These are phyloP conservation scores for Cochlearia excelsa DNA, from an alignment of 345 rosid genomes.

Conservation along the genomic window DNA sequence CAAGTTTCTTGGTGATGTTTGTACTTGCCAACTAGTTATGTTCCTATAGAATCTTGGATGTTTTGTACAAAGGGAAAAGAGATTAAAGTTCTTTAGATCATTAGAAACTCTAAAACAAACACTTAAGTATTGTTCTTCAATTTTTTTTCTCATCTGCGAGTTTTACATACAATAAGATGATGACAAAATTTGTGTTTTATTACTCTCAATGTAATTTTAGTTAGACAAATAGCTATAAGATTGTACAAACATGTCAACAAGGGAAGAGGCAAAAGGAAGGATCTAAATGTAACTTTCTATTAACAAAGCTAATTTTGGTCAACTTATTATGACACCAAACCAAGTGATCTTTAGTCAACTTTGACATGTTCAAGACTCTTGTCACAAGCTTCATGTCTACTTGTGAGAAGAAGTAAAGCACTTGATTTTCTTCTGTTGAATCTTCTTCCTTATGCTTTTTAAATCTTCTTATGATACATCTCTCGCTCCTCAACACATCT, in stretches of 20 bases:
- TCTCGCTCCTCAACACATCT: slow-evolving; percentile 54
- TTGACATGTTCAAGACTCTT: slow-evolving; percentile 80
- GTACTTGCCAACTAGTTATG: not conserved
- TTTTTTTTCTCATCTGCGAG: not conserved
- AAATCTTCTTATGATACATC: slow-evolving; percentile 54
- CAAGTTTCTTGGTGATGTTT: slow-evolving; percentile 2
- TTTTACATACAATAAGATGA: not conserved
- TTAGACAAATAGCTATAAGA: not conserved
- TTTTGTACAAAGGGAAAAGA: slow-evolving; percentile 1
- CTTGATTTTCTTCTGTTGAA: slow-evolving; percentile 46
- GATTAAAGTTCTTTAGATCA: not conserved
- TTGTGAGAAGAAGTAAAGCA: slow-evolving; percentile 75
- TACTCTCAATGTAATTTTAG: not conserved
- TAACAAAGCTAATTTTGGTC: slow-evolving; percentile 58
- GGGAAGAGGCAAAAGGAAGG: slow-evolving; percentile 80
- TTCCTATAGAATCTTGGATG: not conserved
- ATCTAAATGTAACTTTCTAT: slow-evolving; percentile 66
- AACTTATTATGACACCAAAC: slow-evolving; percentile 73
- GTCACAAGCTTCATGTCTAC: slow-evolving; percentile 86
- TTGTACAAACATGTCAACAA: slow-evolving; percentile 38
- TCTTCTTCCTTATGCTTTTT: slow-evolving; percentile 48
- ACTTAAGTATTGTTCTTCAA: not conserved
- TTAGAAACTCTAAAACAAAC: not conserved
- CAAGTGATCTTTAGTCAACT: slow-evolving; percentile 66
- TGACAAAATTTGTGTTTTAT: slow-evolving; percentile 14